These are phyloP conservation scores for Anacardium occidentale DNA, from an alignment of 345 rosid species.

Conservation along the genomic window DNA sequence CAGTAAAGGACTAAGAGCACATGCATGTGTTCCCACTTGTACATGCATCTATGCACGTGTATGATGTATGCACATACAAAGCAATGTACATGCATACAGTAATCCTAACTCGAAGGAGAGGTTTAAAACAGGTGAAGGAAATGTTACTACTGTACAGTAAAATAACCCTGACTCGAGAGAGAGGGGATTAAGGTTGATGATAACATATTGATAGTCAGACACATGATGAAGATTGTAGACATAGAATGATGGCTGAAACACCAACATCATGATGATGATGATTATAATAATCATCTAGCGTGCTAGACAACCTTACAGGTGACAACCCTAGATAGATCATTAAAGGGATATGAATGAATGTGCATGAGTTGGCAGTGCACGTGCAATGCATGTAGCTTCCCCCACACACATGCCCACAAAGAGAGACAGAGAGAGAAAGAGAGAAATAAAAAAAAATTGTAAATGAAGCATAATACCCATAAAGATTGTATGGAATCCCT, in stretches of 20 bases:
- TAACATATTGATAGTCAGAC: conserved; percentile 4
- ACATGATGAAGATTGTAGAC: neutral
- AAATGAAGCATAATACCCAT: conserved; percentile 41
- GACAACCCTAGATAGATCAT: conserved; percentile 20
- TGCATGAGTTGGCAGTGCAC: conserved; percentile 56
- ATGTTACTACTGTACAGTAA: no score
- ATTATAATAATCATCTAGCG: conserved; percentile 10
- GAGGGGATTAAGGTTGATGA: conserved; percentile 1
- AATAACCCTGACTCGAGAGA: neutral
- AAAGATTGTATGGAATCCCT: conserved; percentile 74
- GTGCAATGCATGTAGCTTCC: conserved; percentile 30
- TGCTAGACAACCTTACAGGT: conserved; percentile 14
- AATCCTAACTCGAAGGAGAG: no score
- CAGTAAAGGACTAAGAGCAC: neutral
- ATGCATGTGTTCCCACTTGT: neutral
- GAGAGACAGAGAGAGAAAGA: conserved; percentile 11
- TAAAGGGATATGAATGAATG: conserved; percentile 16
- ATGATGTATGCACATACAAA: no score
- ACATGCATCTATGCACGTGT: no score
- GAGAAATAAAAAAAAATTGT: neutral
- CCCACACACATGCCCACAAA: neutral
- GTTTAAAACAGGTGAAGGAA: no score
- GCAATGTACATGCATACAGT: no score
- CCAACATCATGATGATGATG: neutral
- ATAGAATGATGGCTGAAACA: neutral